Evolutionary conservation across 176 grass and related monocot genomes (phyloP).

Genomic region (Carex littledalei): DNA sequence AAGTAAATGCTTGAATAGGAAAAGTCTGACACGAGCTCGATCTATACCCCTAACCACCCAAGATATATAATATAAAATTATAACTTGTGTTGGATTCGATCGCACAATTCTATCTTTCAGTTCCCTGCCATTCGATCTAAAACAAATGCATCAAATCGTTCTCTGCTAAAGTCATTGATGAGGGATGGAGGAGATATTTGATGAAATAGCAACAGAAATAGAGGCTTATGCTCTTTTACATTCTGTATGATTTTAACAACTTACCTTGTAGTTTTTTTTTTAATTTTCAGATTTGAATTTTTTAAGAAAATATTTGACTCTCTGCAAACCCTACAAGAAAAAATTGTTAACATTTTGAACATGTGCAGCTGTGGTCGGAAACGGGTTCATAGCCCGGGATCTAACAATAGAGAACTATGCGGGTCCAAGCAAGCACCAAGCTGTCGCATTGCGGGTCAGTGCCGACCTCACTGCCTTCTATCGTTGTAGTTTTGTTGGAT

Average conservation of each 20-base stretch:
- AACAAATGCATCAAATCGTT: no score
- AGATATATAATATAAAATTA: no score
- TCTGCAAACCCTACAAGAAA: background rate
- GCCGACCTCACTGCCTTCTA: conserved; percentile 63
- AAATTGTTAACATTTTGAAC: background rate
- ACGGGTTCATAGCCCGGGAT: conserved; percentile 63
- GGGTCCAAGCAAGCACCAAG: conserved; percentile 65
- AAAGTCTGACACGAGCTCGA: no score
- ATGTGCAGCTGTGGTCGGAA: conserved; percentile 55
- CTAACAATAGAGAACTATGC: conserved; percentile 87
- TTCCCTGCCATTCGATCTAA: no score
- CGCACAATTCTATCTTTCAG: no score
- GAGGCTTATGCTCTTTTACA: background rate
- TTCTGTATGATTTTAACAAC: background rate
- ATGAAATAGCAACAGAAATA: no score
- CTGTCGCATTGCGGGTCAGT: conserved; percentile 62
- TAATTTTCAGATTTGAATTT: background rate
- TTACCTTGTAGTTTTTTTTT: background rate
- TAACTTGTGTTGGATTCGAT: no score
- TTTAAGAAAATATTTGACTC: background rate
- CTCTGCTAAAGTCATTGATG: no score
- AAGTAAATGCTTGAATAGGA: no score
- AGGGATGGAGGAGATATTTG: no score
- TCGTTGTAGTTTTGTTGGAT: conserved; percentile 76
- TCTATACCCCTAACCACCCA: no score